phyloP scores from a whole-genome alignment of 306 rosid genomes.

The Acacia confusa region DNA sequence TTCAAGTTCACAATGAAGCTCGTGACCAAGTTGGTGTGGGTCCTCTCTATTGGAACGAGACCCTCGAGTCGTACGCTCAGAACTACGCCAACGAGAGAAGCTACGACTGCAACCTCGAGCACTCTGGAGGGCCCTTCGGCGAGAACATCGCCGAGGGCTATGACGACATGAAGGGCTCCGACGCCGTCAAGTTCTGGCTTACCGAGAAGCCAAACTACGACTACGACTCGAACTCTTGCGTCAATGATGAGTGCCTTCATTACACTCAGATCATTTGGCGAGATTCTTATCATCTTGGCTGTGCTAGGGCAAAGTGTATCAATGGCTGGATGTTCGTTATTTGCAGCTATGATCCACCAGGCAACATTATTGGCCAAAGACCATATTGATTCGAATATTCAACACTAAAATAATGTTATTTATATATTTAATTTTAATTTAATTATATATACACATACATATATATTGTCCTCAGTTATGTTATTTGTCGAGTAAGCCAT shows the following conservation, averaged over 20 bases:
- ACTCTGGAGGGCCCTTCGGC: slow-evolving; percentile 40
- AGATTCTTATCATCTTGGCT: slow-evolving; percentile 21
- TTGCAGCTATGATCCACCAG: slow-evolving; percentile 68
- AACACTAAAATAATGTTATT: background rate
- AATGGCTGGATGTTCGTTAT: slow-evolving; percentile 47
- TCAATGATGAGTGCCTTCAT: slow-evolving; percentile 31
- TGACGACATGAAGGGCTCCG: background rate
- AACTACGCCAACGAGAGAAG: slow-evolving; percentile 22
- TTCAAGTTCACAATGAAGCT: slow-evolving; percentile 43
- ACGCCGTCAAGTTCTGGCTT: slow-evolving; percentile 35
- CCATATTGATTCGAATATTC: slow-evolving; percentile 27
- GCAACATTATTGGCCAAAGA: slow-evolving; percentile 49
- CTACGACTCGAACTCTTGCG: slow-evolving; percentile 1
- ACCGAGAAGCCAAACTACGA: slow-evolving; percentile 37
- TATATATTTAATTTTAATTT: background rate
- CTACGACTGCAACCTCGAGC: slow-evolving; percentile 28
- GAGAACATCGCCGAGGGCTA: slow-evolving; percentile 35
- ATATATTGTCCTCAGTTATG: background rate
- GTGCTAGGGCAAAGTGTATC: slow-evolving; percentile 36
- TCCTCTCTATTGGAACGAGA: slow-evolving; percentile 37
- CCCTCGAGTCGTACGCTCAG: slow-evolving; percentile 28
- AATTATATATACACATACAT: background rate
- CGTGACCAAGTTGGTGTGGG: slow-evolving; percentile 40
- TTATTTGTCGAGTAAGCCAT: background rate
- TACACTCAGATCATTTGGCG: slow-evolving; percentile 47